Conservation (phyloP, 352 stramenopile genomes). For the Hyaloperonospora brassicae region DNA sequence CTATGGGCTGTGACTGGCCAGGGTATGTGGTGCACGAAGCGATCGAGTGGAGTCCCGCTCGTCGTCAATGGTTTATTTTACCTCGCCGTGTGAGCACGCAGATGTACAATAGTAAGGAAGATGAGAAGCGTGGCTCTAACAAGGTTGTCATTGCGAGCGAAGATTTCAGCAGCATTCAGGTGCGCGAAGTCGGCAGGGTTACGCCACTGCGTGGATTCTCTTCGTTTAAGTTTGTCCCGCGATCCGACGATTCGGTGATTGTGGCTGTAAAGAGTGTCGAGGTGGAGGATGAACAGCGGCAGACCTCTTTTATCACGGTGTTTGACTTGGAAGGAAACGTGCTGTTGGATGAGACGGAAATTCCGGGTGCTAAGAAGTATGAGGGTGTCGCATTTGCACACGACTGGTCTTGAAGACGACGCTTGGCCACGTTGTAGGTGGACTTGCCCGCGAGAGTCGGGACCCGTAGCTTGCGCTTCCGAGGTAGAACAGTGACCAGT, state of each 20-base stretch:
- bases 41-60: constrained; percentile 91
- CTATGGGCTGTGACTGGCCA: constrained; percentile 82
- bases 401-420: constrained; percentile 48
- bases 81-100: constrained; percentile 92
- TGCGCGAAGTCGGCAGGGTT: constrained; percentile 74
- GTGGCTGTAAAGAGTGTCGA: constrained; percentile 92
- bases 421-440: constrained; percentile 7
- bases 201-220: constrained; percentile 88
- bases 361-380: constrained; percentile 89
- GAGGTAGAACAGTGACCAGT: constrained; percentile 18
- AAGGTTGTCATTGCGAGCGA: constrained; percentile 86
- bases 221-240: constrained; percentile 92
- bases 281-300: constrained; percentile 81
- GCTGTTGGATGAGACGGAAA: constrained; percentile 85
- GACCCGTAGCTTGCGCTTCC: constrained; percentile 11
- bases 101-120: constrained; percentile 92
- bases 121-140: constrained; percentile 91
- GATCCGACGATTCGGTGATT: constrained; percentile 85
- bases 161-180: constrained; percentile 81
- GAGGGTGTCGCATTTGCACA: constrained; percentile 89
- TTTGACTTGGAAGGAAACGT: constrained; percentile 89
- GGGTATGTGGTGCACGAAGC: constrained; percentile 97
- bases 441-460: constrained; percentile 9
- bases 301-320: constrained; percentile 90
- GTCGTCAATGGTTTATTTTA: constrained; percentile 96